Evolutionary conservation across 2,329 filamentous ascomycete species (phyloP).

Genomic region (Beauveria bassiana): DNA sequence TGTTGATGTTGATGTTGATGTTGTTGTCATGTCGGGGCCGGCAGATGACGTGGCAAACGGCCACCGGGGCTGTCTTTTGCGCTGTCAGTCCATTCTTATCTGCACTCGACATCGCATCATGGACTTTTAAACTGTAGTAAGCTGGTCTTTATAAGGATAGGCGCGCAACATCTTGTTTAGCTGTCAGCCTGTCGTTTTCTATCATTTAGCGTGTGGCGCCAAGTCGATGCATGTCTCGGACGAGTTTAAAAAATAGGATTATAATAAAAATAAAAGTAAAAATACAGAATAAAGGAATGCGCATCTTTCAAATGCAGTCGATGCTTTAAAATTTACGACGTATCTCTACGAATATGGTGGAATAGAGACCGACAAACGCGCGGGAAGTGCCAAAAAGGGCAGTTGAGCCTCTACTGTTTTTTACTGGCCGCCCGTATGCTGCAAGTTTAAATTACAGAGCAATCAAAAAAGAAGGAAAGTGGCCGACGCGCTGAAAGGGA

Average conservation of each 20-base stretch:
- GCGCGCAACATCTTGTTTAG: neutral
- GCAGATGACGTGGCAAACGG: neutral
- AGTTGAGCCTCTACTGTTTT: too few species aligned
- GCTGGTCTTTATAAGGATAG: neutral
- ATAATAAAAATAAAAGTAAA: neutral
- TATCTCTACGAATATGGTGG: neutral
- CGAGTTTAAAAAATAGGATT: neutral
- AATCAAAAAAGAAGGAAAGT: neutral
- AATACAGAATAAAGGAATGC: neutral
- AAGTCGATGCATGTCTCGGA: constrained; percentile 9
- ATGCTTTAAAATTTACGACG: neutral
- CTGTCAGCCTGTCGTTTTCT: neutral
- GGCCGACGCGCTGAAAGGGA: neutral
- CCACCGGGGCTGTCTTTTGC: neutral
- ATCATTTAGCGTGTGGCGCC: neutral
- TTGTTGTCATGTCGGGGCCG: too few species aligned
- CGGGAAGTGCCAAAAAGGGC: too few species aligned
- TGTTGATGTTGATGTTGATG: neutral
- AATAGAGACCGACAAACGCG: too few species aligned
- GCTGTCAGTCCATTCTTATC: neutral
- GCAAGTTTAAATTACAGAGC: neutral
- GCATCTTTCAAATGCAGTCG: neutral
- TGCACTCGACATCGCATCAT: neutral
- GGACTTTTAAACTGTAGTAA: neutral
- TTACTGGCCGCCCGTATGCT: neutral